Conservation (phyloP, 2,329 filamentous ascomycete species). For the Penicillium rolfsii region DNA sequence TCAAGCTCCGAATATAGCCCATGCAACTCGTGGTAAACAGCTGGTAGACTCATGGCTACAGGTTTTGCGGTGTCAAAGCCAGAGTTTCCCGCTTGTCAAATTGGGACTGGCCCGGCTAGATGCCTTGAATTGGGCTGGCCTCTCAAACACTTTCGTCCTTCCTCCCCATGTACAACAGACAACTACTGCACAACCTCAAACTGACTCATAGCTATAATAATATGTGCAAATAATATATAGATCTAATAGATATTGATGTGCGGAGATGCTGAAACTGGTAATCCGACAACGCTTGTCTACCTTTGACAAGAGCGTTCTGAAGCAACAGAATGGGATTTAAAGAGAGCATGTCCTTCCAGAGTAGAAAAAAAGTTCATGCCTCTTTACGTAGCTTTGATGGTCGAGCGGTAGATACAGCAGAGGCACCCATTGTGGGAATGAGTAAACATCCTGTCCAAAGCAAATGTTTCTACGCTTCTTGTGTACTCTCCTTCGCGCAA, state of each 20-base stretch:
- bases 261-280: not conserved
- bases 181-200: not conserved
- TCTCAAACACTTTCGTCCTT: slow-evolving; percentile 31
- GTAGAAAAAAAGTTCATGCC: too few relatives aligned
- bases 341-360: too few relatives aligned
- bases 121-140: slow-evolving; percentile 35
- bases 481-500: too few relatives aligned
- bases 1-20: slow-evolving; percentile 35
- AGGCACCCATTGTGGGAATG: too few relatives aligned
- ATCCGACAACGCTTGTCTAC: not conserved
- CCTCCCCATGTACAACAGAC: slow-evolving; percentile 33
- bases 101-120: slow-evolving; percentile 37
- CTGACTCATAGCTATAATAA: not conserved
- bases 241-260: not conserved
- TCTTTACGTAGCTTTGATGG: too few relatives aligned
- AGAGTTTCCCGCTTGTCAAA: slow-evolving; percentile 36
- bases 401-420: too few relatives aligned
- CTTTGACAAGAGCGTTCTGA: too few relatives aligned
- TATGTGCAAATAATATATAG: not conserved
- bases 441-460: too few relatives aligned
- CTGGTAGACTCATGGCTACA: slow-evolving; percentile 37
- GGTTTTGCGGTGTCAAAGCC: slow-evolving; percentile 34
- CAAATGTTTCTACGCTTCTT: too few relatives aligned
- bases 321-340: too few relatives aligned
- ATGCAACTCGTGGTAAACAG: slow-evolving; percentile 32